Evolutionary conservation across 495 filamentous ascomycete species (phyloP).

Genomic region (Xeromyces bisporus): DNA sequence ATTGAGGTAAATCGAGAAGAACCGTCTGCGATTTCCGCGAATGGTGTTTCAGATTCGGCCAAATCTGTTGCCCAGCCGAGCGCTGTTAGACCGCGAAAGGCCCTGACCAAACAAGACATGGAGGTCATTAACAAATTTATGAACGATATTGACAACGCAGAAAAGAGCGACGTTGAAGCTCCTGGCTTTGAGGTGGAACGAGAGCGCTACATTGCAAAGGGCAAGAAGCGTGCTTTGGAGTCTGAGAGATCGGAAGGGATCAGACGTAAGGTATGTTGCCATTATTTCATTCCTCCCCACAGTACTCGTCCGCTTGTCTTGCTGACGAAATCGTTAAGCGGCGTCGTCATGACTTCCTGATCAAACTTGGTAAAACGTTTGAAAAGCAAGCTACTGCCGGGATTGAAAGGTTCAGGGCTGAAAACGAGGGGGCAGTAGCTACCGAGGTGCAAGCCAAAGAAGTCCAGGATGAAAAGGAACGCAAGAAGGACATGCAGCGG

Average conservation of each 20-base stretch:
- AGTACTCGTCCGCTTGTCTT: conserved; percentile 1
- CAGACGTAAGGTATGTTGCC: conserved; percentile 36
- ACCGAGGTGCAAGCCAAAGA: conserved; percentile 79
- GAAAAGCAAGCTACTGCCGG: conserved; percentile 35
- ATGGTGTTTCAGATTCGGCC: conserved; percentile 13
- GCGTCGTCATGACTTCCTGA: conserved; percentile 33
- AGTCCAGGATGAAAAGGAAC: conserved; percentile 87
- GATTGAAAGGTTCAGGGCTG: conserved; percentile 34
- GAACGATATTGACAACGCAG: conserved; percentile 46
- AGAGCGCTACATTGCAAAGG: conserved; percentile 33
- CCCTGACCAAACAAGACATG: conserved; percentile 44
- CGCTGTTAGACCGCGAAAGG: conserved; percentile 24
- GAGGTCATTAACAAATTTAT: conserved; percentile 48
- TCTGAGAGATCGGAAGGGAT: conserved; percentile 37
- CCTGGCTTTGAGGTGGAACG: conserved; percentile 44
- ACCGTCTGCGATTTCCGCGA: conserved; percentile 24
- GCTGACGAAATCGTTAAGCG: conserved; percentile 19
- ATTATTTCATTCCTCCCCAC: conserved; percentile 6
- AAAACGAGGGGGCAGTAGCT: conserved; percentile 51
- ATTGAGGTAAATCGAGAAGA: conserved; percentile 19
- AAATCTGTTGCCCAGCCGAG: conserved; percentile 6
- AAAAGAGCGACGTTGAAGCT: conserved; percentile 49
- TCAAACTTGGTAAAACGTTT: conserved; percentile 34
- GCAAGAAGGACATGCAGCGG: conserved; percentile 98
- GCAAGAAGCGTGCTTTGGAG: conserved; percentile 43